Percentiles rank a stretch among this genome's conserved stretches.
Conservation (phyloP, 257 asterid species). For the Fraxinus quadrangulata region DNA sequence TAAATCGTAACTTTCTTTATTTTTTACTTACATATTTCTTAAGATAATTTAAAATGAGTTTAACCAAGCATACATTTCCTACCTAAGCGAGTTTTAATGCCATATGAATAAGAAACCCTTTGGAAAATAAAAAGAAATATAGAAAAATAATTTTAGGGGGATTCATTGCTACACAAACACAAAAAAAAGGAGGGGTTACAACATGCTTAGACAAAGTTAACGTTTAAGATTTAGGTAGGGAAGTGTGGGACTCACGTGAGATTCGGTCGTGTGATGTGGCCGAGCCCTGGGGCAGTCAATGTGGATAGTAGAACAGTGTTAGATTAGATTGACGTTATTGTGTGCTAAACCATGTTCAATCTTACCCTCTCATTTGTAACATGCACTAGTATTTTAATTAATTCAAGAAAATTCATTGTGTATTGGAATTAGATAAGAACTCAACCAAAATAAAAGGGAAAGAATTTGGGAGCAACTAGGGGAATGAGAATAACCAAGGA, state of each 20-base stretch:
- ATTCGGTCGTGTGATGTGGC: constrained; percentile 34
- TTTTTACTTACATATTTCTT: too few species aligned
- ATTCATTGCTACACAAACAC: too few species aligned
- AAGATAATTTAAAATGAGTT: too few species aligned
- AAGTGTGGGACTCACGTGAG: constrained; percentile 27
- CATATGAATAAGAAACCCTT: too few species aligned
- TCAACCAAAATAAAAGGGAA: too few species aligned
- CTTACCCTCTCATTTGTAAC: constrained; percentile 12
- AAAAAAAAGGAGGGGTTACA: not conserved
- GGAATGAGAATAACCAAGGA: too few species aligned
- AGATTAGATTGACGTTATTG: constrained; percentile 1
- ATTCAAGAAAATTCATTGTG: not conserved
- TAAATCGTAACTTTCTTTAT: too few species aligned
- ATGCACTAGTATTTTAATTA: not conserved
- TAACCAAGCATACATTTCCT: too few species aligned
- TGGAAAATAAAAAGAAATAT: too few species aligned
- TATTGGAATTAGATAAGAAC: not conserved
- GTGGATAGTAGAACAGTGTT: constrained; percentile 29
- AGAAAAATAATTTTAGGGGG: too few species aligned
- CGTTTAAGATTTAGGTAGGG: not conserved
- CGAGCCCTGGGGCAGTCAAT: constrained; percentile 42
- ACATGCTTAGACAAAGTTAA: not conserved
- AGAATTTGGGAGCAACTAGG: too few species aligned
- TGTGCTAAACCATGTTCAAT: not conserved
- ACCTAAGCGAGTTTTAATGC: too few species aligned